phyloP scores from a whole-genome alignment of 192 early-diverging fungal genomes.

The Entomortierella lignicola region DNA sequence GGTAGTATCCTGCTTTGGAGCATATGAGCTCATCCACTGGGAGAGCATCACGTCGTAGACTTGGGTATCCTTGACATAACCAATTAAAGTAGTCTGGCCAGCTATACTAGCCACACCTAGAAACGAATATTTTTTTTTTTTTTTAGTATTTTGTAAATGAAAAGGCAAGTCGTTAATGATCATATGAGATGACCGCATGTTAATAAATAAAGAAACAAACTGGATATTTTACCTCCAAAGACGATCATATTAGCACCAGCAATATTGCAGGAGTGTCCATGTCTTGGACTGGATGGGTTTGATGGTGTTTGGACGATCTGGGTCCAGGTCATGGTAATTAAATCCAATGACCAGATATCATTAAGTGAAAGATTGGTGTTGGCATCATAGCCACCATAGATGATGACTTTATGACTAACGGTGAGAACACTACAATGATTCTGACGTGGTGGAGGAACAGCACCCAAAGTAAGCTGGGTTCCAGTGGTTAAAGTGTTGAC shows the following conservation, averaged over 20 bases:
- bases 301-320: slow-evolving; percentile 17
- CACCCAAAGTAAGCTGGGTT: slow-evolving; percentile 21
- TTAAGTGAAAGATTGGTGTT: slow-evolving; percentile 3
- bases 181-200: too few species aligned
- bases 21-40: slow-evolving; percentile 17
- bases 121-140: too few species aligned
- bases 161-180: too few species aligned
- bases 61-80: slow-evolving; percentile 30
- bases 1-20: slow-evolving; percentile 29
- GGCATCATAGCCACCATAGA: slow-evolving; percentile 38
- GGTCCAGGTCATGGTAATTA: slow-evolving; percentile 39
- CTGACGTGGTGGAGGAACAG: slow-evolving; percentile 21
- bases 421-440: slow-evolving; percentile 46
- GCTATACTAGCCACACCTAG: neutral
- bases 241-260: slow-evolving; percentile 29
- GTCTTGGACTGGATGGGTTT: neutral
- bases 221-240: neutral
- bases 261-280: slow-evolving; percentile 37
- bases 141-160: too few species aligned
- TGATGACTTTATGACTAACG: slow-evolving; percentile 25
- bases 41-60: slow-evolving; percentile 33
- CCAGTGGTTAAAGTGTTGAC: slow-evolving; percentile 9
- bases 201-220: neutral
- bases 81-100: neutral
- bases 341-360: slow-evolving; percentile 41